Percentiles rank a stretch among this genome's conserved stretches.
Conservation (phyloP, 2,329 filamentous ascomycete genomes). For the Aureobasidium melanogenum region DNA sequence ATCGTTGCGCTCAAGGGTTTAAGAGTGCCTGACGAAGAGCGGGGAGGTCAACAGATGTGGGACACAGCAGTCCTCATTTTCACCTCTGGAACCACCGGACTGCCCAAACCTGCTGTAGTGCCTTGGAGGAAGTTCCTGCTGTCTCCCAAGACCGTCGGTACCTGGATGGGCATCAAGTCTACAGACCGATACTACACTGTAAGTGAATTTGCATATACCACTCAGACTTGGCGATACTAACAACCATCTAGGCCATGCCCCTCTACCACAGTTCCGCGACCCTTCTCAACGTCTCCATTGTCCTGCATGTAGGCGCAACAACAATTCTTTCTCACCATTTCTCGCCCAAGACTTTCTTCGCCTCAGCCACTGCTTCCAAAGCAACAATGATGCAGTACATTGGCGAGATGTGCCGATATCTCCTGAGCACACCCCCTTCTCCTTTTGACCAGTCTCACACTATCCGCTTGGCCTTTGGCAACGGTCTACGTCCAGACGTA, state of each 20-base stretch:
- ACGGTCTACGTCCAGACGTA: slow-evolving; percentile 75
- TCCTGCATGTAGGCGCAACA: slow-evolving; percentile 55
- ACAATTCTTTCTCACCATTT: slow-evolving; percentile 69
- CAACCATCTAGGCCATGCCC: slow-evolving; percentile 55
- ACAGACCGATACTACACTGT: slow-evolving; percentile 71
- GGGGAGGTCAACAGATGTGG: slow-evolving; percentile 20
- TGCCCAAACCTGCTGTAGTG: slow-evolving; percentile 54
- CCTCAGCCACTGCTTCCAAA: slow-evolving; percentile 59
- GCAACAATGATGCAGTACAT: slow-evolving; percentile 81
- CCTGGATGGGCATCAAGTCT: slow-evolving; percentile 52
- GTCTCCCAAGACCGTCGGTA: slow-evolving; percentile 19
- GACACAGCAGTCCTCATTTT: slow-evolving; percentile 70
- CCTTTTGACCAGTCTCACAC: slow-evolving; percentile 64
- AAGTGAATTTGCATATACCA: neutral
- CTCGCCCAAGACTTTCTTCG: slow-evolving; percentile 68
- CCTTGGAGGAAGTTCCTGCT: slow-evolving; percentile 25
- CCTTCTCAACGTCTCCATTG: slow-evolving; percentile 60
- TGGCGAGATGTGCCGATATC: slow-evolving; percentile 77
- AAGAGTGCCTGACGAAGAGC: slow-evolving; percentile 24
- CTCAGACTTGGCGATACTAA: neutral
- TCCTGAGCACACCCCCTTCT: slow-evolving; percentile 57
- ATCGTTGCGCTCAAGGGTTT: slow-evolving; percentile 21
- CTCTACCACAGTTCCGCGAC: slow-evolving; percentile 77
- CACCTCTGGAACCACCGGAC: slow-evolving; percentile 75
- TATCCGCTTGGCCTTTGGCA: slow-evolving; percentile 71